Percentiles rank a stretch among this genome's conserved stretches.
Evolutionary conservation across 768 basidiomycete species (phyloP).

Genomic region (Phanerochaete carnosa): DNA sequence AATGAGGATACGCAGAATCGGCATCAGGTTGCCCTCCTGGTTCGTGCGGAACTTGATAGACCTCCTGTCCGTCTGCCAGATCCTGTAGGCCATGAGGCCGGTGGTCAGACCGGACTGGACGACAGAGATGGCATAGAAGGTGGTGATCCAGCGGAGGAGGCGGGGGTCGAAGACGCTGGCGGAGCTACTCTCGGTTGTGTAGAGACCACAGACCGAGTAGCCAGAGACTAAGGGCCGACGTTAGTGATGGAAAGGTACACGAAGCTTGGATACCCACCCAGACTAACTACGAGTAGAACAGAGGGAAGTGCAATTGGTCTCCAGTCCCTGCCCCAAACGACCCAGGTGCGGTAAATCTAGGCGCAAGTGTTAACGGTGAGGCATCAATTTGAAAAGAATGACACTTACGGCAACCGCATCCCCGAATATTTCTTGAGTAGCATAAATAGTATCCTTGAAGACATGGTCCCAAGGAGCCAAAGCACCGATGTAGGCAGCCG

Average conservation of each 20-base stretch:
- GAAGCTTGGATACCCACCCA: conserved; percentile 2
- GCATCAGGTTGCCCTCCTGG: conserved; percentile 12
- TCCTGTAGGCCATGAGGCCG: conserved; percentile 14
- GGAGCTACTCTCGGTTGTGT: conserved; percentile 9
- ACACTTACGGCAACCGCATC: conserved; percentile 14
- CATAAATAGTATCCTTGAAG: conserved; percentile 18
- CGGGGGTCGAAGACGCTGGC: conserved; percentile 14
- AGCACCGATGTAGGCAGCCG: conserved; percentile 13
- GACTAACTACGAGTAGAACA: conserved; percentile 9
- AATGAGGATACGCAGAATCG: conserved; percentile 16
- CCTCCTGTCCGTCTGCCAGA: conserved; percentile 15
- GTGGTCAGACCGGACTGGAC: conserved; percentile 16
- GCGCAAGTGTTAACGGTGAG: neutral
- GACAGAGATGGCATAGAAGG: conserved; percentile 17
- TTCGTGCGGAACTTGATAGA: conserved; percentile 10
- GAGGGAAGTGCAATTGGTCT: conserved; percentile 6
- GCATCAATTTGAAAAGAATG: too few species aligned
- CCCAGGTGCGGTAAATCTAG: conserved; percentile 15
- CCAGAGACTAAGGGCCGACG: conserved; percentile 10
- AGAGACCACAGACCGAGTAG: conserved; percentile 14
- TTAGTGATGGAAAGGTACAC: neutral
- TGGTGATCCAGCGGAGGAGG: conserved; percentile 13
- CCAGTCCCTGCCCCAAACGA: conserved; percentile 17
- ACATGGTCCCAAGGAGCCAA: conserved; percentile 16
- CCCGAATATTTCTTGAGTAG: conserved; percentile 15